Percentiles rank a stretch among this genome's conserved stretches.
Evolutionary conservation across 2,329 filamentous ascomycete species (phyloP).

Genomic region (Alternaria metachromatica): DNA sequence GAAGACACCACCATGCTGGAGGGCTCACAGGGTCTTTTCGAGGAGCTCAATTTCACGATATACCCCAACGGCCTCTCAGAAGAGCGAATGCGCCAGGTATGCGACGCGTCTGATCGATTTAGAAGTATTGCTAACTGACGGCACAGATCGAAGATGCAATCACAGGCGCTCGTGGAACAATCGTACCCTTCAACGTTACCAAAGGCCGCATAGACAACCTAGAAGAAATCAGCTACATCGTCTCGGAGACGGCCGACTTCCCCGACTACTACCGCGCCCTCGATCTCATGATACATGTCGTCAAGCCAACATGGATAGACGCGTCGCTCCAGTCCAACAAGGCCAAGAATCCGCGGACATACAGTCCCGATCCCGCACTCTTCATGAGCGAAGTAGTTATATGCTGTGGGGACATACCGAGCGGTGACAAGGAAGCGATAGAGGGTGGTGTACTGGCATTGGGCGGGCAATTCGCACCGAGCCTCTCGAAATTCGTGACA

Average conservation of each 20-base stretch:
- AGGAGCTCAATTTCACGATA: constrained; percentile 50
- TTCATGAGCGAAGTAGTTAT: constrained; percentile 88
- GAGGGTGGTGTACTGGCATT: constrained; percentile 87
- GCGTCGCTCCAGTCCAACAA: constrained; percentile 73
- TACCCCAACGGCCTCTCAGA: constrained; percentile 51
- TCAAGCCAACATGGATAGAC: constrained; percentile 81
- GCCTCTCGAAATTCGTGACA: constrained; percentile 76
- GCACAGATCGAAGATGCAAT: constrained; percentile 56
- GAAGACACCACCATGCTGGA: constrained; percentile 44
- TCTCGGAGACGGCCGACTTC: constrained; percentile 86
- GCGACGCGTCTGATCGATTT: constrained; percentile 25
- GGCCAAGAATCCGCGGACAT: constrained; percentile 78
- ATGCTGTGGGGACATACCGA: constrained; percentile 82
- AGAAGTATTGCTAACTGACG: constrained; percentile 24
- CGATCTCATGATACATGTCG: constrained; percentile 80
- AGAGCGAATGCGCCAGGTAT: constrained; percentile 36
- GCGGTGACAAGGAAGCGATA: constrained; percentile 89
- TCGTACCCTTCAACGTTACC: constrained; percentile 49
- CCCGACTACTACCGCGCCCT: constrained; percentile 79
- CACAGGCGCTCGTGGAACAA: constrained; percentile 57
- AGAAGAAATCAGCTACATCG: constrained; percentile 65
- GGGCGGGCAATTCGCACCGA: constrained; percentile 79
- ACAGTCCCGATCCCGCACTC: constrained; percentile 87
- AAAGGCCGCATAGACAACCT: constrained; percentile 51
- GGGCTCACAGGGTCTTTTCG: constrained; percentile 46